Conservation (phyloP, 2,329 filamentous ascomycete species). For the Penicillium sp. region DNA sequence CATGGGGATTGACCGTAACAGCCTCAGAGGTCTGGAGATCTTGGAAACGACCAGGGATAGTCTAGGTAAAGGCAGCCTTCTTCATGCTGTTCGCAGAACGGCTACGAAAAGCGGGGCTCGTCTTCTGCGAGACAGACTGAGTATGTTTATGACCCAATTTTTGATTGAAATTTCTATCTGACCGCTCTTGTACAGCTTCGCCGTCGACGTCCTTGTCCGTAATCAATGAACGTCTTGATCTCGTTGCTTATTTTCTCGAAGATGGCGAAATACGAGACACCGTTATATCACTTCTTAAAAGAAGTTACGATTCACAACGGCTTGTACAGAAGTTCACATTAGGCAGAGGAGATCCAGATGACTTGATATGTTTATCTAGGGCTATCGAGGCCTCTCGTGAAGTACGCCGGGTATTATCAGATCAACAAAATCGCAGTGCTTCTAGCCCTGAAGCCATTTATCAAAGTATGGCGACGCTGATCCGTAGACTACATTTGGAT, state of each 20-base stretch:
- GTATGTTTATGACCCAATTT: conserved; percentile 38
- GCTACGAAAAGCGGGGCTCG: conserved; percentile 88
- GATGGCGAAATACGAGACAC: conserved; percentile 66
- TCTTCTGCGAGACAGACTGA: conserved; percentile 78
- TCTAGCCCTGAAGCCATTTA: conserved; percentile 26
- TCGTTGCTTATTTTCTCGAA: conserved; percentile 71
- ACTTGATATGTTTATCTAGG: conserved; percentile 75
- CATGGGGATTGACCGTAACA: conserved; percentile 91
- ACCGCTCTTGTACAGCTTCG: conserved; percentile 48
- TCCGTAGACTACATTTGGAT: conserved; percentile 46
- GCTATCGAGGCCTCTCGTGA: conserved; percentile 73
- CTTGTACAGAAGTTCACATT: conserved; percentile 92
- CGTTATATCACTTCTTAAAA: conserved; percentile 63
- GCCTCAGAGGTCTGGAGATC: conserved; percentile 83
- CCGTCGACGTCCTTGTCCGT: conserved; percentile 81
- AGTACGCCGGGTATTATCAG: conserved; percentile 45
- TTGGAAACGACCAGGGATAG: conserved; percentile 80
- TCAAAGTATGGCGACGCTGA: conserved; percentile 27
- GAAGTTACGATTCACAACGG: conserved; percentile 80
- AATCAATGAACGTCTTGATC: conserved; percentile 75
- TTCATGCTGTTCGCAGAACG: conserved; percentile 85
- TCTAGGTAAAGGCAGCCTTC: conserved; percentile 71
- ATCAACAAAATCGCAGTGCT: conserved; percentile 18
- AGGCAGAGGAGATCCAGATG: conserved; percentile 86
- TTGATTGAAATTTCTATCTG: not conserved